Evolutionary conservation across 2,329 filamentous ascomycete genomes (phyloP).

Genomic region (Cladosporium sp.): DNA sequence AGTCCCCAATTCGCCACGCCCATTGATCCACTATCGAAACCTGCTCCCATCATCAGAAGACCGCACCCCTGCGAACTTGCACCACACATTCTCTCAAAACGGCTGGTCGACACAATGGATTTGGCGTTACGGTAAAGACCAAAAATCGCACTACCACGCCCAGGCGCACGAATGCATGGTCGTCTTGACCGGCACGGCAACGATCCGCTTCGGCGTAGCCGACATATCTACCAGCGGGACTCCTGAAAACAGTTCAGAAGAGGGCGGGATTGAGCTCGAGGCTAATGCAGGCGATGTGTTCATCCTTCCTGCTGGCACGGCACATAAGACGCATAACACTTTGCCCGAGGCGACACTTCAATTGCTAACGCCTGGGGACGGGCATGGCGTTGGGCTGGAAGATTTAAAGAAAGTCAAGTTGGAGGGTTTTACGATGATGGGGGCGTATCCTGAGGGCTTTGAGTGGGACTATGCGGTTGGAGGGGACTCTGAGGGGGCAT

Average conservation of each 20-base stretch:
- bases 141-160: slow-evolving; percentile 50
- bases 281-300: slow-evolving; percentile 55
- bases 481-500: background rate
- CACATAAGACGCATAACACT: slow-evolving; percentile 52
- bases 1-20: slow-evolving; percentile 50
- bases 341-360: slow-evolving; percentile 35
- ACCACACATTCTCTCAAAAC: slow-evolving; percentile 46
- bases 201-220: slow-evolving; percentile 53
- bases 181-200: slow-evolving; percentile 51
- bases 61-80: slow-evolving; percentile 28
- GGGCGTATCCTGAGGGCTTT: slow-evolving; percentile 49
- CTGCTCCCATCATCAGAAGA: slow-evolving; percentile 31
- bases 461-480: slow-evolving; percentile 51
- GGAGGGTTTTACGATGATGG: slow-evolving; percentile 53
- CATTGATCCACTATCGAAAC: slow-evolving; percentile 51
- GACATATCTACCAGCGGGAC: slow-evolving; percentile 33
- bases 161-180: slow-evolving; percentile 55
- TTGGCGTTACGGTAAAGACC: slow-evolving; percentile 47
- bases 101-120: slow-evolving; percentile 55
- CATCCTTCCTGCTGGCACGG: slow-evolving; percentile 53
- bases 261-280: slow-evolving; percentile 47
- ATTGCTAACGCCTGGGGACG: slow-evolving; percentile 45
- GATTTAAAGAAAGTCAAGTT: slow-evolving; percentile 35
- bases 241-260: slow-evolving; percentile 39
- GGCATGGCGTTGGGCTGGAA: slow-evolving; percentile 31